Percentiles rank a stretch among this genome's conserved stretches.
These are phyloP conservation scores for Pythium rishiriense DNA, from an alignment of 352 stramenopile species.

Conservation along the genomic window DNA sequence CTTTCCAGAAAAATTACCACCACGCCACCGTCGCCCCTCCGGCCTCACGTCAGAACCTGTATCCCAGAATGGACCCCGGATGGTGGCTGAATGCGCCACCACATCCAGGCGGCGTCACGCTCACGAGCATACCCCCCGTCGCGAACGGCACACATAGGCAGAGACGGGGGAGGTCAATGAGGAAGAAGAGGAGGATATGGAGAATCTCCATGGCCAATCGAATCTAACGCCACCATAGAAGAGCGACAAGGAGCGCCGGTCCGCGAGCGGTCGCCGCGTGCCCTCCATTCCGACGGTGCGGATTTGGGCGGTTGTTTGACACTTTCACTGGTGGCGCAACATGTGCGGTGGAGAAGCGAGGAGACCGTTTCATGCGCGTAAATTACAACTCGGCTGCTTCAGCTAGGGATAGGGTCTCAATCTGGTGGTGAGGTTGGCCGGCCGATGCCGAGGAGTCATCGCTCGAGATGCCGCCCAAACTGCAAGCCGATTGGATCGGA, in stretches of 20 bases:
- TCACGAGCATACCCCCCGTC: too few relatives aligned
- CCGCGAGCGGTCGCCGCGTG: neutral
- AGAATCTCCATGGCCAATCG: too few relatives aligned
- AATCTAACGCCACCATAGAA: neutral
- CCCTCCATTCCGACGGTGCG: conserved; percentile 23
- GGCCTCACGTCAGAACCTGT: conserved; percentile 15
- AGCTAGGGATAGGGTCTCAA: conserved; percentile 31
- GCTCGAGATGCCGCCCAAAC: conserved; percentile 5
- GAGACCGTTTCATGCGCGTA: conserved; percentile 11
- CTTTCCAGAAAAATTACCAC: conserved; percentile 3
- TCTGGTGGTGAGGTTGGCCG: conserved; percentile 38
- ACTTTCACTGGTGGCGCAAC: conserved; percentile 11
- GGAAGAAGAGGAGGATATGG: too few relatives aligned
- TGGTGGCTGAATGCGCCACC: conserved; percentile 5
- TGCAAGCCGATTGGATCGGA: conserved; percentile 24
- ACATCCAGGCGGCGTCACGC: neutral
- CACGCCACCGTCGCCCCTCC: neutral
- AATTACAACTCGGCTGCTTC: conserved; percentile 23
- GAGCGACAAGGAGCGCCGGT: too few relatives aligned
- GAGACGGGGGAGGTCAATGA: too few relatives aligned
- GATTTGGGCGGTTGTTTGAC: conserved; percentile 28
- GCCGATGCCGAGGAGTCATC: conserved; percentile 36
- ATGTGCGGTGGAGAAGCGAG: conserved; percentile 19
- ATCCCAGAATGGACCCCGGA: neutral
- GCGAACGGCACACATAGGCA: too few relatives aligned